A percentile compares a stretch with the other conserved stretches of the same genome.
phyloP scores from a whole-genome alignment of 2,329 filamentous ascomycete species.

The Sporothrix variecibatus region DNA sequence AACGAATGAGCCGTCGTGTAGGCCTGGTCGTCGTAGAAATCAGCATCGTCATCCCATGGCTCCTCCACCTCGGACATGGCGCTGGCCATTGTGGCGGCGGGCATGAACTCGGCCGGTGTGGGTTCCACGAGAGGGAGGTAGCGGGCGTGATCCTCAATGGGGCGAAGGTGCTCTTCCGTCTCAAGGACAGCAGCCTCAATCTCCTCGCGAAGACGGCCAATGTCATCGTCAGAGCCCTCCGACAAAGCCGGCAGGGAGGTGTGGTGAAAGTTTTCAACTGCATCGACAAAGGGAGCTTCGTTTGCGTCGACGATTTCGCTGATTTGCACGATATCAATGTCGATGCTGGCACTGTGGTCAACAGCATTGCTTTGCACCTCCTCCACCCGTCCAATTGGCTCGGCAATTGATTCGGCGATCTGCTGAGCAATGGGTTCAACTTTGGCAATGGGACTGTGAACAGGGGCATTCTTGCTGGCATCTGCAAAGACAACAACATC shows the following conservation, averaged over 20 bases:
- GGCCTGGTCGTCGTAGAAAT: constrained; percentile 66
- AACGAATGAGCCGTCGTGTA: constrained; percentile 77
- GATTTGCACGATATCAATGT: constrained; percentile 27
- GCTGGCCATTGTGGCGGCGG: constrained; percentile 18
- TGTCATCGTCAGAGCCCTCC: constrained; percentile 5
- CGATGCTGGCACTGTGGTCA: neutral
- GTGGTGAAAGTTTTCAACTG: constrained; percentile 44
- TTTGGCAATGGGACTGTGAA: neutral
- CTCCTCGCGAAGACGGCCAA: constrained; percentile 23
- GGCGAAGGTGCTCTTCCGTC: neutral
- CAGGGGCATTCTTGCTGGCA: neutral
- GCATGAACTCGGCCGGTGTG: constrained; percentile 20
- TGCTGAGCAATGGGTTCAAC: neutral
- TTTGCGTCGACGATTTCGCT: constrained; percentile 39
- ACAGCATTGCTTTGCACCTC: neutral
- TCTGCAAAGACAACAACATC: constrained; percentile 23
- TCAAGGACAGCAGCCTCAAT: constrained; percentile 21
- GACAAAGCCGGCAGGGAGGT: neutral
- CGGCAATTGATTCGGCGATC: neutral
- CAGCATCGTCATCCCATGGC: constrained; percentile 79
- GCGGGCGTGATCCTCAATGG: neutral
- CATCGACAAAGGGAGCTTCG: constrained; percentile 49
- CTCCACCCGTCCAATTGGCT: neutral
- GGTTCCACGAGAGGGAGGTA: neutral
- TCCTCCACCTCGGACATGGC: constrained; percentile 60